phyloP scores from a whole-genome alignment of 2,329 filamentous ascomycete genomes.

The Bipolaris oryzae region DNA sequence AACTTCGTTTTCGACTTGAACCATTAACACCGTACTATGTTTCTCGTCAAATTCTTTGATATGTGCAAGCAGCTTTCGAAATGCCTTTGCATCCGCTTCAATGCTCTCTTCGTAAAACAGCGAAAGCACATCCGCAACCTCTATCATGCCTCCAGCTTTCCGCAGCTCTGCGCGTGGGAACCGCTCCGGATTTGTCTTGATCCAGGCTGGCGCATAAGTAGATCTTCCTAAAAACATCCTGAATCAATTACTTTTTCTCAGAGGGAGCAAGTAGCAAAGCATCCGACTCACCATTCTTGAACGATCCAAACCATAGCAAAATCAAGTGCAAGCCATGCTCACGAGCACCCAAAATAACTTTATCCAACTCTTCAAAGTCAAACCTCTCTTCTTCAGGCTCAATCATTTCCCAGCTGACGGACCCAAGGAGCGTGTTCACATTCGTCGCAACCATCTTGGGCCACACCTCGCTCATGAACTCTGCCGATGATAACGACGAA shows the following conservation, averaged over 20 bases:
- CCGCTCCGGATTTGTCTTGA: conserved; percentile 44
- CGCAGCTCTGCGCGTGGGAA: conserved; percentile 34
- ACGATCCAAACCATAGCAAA: conserved; percentile 56
- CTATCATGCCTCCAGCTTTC: conserved; percentile 27
- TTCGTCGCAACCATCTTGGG: conserved; percentile 50
- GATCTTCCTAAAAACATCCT: conserved; percentile 1
- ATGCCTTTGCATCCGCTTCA: conserved; percentile 50
- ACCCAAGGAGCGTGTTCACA: conserved; percentile 55
- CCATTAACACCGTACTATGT: conserved; percentile 60
- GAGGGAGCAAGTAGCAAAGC: neutral
- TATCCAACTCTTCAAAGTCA: conserved; percentile 52
- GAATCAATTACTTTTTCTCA: neutral
- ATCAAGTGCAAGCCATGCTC: conserved; percentile 49
- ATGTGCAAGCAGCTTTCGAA: conserved; percentile 48
- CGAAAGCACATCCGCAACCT: conserved; percentile 31
- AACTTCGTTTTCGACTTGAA: conserved; percentile 64
- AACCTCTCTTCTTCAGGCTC: conserved; percentile 55
- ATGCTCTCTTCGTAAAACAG: conserved; percentile 45
- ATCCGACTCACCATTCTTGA: conserved; percentile 51
- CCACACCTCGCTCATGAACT: conserved; percentile 55
- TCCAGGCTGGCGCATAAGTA: conserved; percentile 39
- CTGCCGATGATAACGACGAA: conserved; percentile 53
- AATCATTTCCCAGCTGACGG: conserved; percentile 56
- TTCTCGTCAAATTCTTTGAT: conserved; percentile 53
- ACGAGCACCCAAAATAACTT: conserved; percentile 48